Conservation (phyloP, 2,329 filamentous ascomycete genomes). For the Trichophaea hybrida region DNA sequence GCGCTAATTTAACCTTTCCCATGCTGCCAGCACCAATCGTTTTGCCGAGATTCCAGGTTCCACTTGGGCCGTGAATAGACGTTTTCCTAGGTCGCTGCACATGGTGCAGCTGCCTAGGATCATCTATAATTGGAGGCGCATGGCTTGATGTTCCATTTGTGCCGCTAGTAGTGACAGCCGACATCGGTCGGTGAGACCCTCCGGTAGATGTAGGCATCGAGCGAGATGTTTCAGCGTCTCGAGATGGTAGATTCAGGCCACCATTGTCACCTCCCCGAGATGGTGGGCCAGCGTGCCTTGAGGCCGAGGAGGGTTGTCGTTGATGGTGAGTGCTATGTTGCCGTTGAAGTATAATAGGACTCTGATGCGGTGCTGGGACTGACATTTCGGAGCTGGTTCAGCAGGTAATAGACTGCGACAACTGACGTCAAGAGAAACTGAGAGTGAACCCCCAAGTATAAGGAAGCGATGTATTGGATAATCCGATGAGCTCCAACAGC, state of each 20-base stretch:
- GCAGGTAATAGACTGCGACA: not conserved
- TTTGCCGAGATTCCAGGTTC: conserved; percentile 90
- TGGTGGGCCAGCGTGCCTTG: conserved; percentile 19
- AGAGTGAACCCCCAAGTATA: conserved; percentile 6
- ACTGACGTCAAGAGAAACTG: conserved; percentile 6
- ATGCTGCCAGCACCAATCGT: conserved; percentile 96
- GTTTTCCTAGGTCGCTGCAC: conserved; percentile 46
- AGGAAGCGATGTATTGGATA: not conserved
- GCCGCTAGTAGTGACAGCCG: conserved; percentile 36
- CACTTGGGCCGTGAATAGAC: conserved; percentile 76
- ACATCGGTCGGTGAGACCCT: conserved; percentile 32
- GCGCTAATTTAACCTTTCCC: conserved; percentile 95
- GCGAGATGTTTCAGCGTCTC: conserved; percentile 3
- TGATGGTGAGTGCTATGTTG: conserved; percentile 38
- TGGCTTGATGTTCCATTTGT: conserved; percentile 43
- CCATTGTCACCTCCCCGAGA: conserved; percentile 16
- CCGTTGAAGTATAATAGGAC: conserved; percentile 32
- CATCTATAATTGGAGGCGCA: conserved; percentile 34
- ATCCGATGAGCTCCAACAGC: not conserved
- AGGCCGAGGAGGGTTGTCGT: conserved; percentile 23
- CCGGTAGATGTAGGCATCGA: not conserved
- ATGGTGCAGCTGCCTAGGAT: conserved; percentile 22
- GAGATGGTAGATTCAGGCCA: not conserved
- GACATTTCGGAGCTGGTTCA: conserved; percentile 2
- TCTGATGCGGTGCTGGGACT: conserved; percentile 28